phyloP scores from a whole-genome alignment of 2,329 filamentous ascomycete species.

The Talaromyces funiculosus region DNA sequence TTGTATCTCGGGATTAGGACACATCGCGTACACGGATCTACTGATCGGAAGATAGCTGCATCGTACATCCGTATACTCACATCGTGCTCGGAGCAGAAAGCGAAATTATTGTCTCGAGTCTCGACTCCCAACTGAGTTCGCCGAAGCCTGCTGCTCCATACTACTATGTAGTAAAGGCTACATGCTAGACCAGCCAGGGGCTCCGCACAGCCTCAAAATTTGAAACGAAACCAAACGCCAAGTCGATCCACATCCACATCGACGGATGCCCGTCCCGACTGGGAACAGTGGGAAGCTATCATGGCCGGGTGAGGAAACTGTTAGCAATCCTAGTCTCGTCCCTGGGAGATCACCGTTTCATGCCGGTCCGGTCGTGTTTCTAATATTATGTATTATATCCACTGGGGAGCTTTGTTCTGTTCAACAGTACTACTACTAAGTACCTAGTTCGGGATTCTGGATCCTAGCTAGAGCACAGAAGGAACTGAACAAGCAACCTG shows the following conservation, averaged over 20 bases:
- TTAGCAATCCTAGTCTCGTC: background rate
- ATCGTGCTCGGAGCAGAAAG: background rate
- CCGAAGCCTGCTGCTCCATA: background rate
- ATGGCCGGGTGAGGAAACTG: too few species aligned
- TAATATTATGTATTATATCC: too few species aligned
- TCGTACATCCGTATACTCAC: background rate
- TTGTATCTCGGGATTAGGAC: too few species aligned
- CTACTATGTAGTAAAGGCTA: background rate
- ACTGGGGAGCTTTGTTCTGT: background rate
- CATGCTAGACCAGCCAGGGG: background rate
- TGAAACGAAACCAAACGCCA: slow-evolving; percentile 1
- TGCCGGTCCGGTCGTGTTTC: too few species aligned
- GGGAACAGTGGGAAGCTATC: background rate
- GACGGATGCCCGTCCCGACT: background rate
- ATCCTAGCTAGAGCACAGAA: too few species aligned
- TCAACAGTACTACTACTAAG: too few species aligned
- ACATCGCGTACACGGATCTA: too few species aligned
- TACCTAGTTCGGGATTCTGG: too few species aligned
- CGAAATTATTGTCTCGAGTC: background rate
- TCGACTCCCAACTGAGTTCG: too few species aligned
- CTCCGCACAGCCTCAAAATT: background rate
- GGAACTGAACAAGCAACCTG: too few species aligned
- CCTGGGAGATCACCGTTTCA: background rate
- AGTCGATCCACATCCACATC: background rate
- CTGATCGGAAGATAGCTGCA: too few species aligned